Conservation (phyloP, 768 basidiomycete genomes). For the Clathrus columnatus region DNA sequence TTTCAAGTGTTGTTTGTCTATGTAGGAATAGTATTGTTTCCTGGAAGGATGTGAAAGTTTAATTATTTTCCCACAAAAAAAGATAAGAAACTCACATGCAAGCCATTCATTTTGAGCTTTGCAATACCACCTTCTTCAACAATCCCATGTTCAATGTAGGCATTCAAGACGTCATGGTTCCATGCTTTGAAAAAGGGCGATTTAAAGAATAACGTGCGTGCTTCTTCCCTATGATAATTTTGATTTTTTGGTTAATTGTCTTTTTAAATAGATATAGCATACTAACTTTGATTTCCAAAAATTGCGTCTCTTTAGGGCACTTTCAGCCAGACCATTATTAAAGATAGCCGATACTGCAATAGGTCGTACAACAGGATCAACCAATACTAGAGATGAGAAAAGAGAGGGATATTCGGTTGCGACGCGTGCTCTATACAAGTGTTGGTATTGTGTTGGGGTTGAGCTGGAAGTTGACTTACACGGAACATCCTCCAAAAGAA, state of each 20-base stretch:
- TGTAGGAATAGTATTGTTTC: slow-evolving; percentile 59
- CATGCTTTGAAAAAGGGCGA: slow-evolving; percentile 64
- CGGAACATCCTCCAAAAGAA: slow-evolving; percentile 76
- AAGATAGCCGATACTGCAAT: too few species aligned
- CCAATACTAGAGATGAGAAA: slow-evolving; percentile 61
- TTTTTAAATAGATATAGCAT: not conserved
- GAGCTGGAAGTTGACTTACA: slow-evolving; percentile 36
- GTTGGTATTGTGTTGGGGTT: slow-evolving; percentile 2
- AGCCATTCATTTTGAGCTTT: slow-evolving; percentile 53
- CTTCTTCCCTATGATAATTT: slow-evolving; percentile 44
- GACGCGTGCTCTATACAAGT: slow-evolving; percentile 39
- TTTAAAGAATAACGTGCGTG: slow-evolving; percentile 36
- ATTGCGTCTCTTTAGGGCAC: slow-evolving; percentile 49
- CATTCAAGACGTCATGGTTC: slow-evolving; percentile 52
- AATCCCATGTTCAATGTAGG: slow-evolving; percentile 57
- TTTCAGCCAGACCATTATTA: too few species aligned
- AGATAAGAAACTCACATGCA: slow-evolving; percentile 43
- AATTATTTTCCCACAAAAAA: too few species aligned
- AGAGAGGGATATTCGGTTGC: slow-evolving; percentile 55
- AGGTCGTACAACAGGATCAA: slow-evolving; percentile 61
- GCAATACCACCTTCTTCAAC: slow-evolving; percentile 33
- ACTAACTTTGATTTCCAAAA: slow-evolving; percentile 55
- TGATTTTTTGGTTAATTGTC: not conserved
- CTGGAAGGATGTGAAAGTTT: too few species aligned
- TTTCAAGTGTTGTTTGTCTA: slow-evolving; percentile 21